Conservation (phyloP, 1,284 basidiomycete genomes). For the Cutaneotrichosporon daszewskae region DNA sequence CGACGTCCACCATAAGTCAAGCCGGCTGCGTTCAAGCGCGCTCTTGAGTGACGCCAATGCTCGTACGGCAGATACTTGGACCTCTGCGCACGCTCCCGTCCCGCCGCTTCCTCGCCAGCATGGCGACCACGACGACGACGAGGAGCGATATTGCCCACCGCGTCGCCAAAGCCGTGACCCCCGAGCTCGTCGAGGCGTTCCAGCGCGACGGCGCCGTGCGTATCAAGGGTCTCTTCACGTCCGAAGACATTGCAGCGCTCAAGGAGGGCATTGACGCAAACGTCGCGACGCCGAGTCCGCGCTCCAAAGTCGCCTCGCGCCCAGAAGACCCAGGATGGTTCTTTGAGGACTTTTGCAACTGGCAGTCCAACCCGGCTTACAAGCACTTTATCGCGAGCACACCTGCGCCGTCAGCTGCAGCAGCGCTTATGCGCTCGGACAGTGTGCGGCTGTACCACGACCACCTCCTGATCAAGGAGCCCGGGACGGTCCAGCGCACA, state of each 20-base stretch:
- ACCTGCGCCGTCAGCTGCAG: constrained; percentile 8
- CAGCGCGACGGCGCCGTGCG: constrained; percentile 9
- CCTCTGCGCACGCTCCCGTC: too few species aligned
- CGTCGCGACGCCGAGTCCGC: constrained; percentile 1
- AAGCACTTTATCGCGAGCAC: constrained; percentile 8
- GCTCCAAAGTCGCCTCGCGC: constrained; percentile 9
- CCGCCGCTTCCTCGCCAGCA: too few species aligned
- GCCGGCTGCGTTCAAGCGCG: too few species aligned
- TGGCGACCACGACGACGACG: too few species aligned
- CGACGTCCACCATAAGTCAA: too few species aligned
- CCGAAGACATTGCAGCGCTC: constrained; percentile 7
- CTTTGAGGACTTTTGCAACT: constrained; percentile 21
- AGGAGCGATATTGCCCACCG: constrained; percentile 1
- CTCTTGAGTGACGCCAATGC: too few species aligned
- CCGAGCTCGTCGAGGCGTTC: constrained; percentile 5
- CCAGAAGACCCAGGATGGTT: constrained; percentile 17
- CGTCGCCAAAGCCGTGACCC: constrained; percentile 8
- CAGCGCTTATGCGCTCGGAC: constrained; percentile 5
- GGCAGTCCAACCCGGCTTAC: constrained; percentile 6
- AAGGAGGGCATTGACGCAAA: constrained; percentile 11
- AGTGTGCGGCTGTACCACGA: constrained; percentile 14
- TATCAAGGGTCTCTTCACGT: constrained; percentile 10
- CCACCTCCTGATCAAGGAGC: constrained; percentile 17
- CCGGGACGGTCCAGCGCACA: constrained; percentile 13
- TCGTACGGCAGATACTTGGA: too few species aligned